Percentiles rank a stretch among this genome's conserved stretches.
These are phyloP conservation scores for Marasmius tenuissimus DNA, from an alignment of 1,284 basidiomycete genomes.

Conservation along the genomic window DNA sequence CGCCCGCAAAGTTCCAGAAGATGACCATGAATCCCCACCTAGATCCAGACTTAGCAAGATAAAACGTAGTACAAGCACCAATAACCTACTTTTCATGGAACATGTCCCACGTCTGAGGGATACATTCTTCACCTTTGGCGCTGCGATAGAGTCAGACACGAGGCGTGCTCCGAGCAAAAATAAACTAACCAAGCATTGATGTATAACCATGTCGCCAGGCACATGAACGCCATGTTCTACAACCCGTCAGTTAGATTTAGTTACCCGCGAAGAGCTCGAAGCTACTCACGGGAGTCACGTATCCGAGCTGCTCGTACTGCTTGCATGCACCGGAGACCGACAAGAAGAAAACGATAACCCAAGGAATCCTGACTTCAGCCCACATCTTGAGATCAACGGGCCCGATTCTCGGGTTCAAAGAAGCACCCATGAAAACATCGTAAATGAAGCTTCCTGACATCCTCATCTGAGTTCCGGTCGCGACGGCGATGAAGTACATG, in stretches of 20 bases:
- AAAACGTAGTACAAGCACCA: not conserved
- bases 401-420: constrained; percentile 93
- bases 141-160: constrained; percentile 29
- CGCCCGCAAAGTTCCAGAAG: constrained; percentile 98
- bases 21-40: constrained; percentile 92
- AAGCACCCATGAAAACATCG: constrained; percentile 96
- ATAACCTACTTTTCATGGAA: constrained; percentile 84
- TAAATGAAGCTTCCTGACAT: constrained; percentile 96
- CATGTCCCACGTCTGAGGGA: constrained; percentile 99
- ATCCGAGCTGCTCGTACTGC: constrained; percentile 92
- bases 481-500: constrained; percentile 78
- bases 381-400: constrained; percentile 98
- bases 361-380: constrained; percentile 97
- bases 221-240: constrained; percentile 97
- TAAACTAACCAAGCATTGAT: constrained; percentile 85
- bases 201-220: constrained; percentile 93
- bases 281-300: constrained; percentile 80
- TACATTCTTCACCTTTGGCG: constrained; percentile 93
- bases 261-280: not conserved
- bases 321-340: constrained; percentile 92
- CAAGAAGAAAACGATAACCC: constrained; percentile 95
- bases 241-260: constrained; percentile 8
- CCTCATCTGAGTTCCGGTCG: constrained; percentile 80
- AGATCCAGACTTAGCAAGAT: constrained; percentile 9
- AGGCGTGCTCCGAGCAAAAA: not conserved